Percentiles rank a stretch among this genome's conserved stretches.
phyloP scores from a whole-genome alignment of 2,329 filamentous ascomycete species.

The Aquanectria penicillioides region DNA sequence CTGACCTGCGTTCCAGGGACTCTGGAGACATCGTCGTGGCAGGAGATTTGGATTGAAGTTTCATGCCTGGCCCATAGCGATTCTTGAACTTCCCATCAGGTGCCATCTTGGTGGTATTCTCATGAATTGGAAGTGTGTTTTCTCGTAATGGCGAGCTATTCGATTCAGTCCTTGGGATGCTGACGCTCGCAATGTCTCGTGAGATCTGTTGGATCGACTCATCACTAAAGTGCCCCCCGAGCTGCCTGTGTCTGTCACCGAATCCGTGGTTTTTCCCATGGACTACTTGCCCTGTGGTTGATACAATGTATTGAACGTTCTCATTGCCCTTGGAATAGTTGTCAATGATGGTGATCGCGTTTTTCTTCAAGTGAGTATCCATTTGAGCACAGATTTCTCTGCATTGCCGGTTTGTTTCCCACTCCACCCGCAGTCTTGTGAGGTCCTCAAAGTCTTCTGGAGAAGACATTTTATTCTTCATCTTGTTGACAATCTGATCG shows the following conservation, averaged over 20 bases:
- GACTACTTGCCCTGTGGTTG: constrained; percentile 27
- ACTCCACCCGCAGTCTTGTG: too few species aligned
- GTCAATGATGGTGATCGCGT: constrained; percentile 30
- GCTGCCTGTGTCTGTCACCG: constrained; percentile 25
- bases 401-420: too few species aligned
- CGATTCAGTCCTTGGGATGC: neutral
- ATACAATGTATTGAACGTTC: constrained; percentile 31
- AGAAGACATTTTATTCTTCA: too few species aligned
- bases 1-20: too few species aligned
- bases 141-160: neutral
- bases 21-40: too few species aligned
- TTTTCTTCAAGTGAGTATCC: constrained; percentile 17
- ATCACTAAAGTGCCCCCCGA: constrained; percentile 28
- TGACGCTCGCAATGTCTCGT: constrained; percentile 10
- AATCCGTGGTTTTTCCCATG: constrained; percentile 30
- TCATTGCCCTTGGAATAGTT: constrained; percentile 33
- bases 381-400: too few species aligned
- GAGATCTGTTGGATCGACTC: constrained; percentile 30
- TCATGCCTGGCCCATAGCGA: neutral
- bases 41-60: neutral
- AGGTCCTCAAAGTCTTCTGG: too few species aligned
- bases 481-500: too few species aligned
- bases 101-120: neutral
- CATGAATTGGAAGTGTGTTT: neutral
- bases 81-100: neutral